phyloP scores from a whole-genome alignment of 1,284 basidiomycete genomes.

The Xanthoconium separans region DNA sequence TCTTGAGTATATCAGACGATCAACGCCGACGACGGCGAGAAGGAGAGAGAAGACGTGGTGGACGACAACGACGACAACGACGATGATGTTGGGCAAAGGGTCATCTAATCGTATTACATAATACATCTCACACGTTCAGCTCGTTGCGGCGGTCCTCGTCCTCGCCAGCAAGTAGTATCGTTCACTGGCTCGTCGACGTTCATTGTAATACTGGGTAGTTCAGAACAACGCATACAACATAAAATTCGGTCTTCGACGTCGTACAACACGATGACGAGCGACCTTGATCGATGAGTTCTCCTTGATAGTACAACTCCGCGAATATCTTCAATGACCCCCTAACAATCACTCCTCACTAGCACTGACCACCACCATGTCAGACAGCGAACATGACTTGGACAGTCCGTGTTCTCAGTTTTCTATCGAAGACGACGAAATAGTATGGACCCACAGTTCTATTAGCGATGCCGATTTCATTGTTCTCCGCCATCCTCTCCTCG shows the following conservation, averaged over 20 bases:
- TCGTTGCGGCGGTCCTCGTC: not conserved
- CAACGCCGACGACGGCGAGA: slow-evolving; percentile 12
- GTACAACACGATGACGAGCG: slow-evolving; percentile 11
- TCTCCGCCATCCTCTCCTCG: slow-evolving; percentile 23
- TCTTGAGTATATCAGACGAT: slow-evolving; percentile 5
- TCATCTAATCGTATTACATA: slow-evolving; percentile 39
- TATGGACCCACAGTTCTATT: slow-evolving; percentile 22
- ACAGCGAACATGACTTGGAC: slow-evolving; percentile 5
- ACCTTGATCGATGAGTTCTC: slow-evolving; percentile 5
- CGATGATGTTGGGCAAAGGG: slow-evolving; percentile 44
- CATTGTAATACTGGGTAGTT: not conserved
- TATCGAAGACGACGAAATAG: slow-evolving; percentile 25
- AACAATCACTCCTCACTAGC: not conserved
- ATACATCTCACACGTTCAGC: slow-evolving; percentile 27
- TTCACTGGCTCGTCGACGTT: not conserved
- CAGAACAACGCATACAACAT: not conserved
- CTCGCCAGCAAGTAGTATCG: no score
- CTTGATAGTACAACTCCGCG: slow-evolving; percentile 27
- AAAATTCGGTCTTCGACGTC: not conserved
- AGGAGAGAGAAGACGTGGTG: slow-evolving; percentile 8
- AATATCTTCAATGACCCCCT: slow-evolving; percentile 5
- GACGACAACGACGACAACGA: slow-evolving; percentile 34
- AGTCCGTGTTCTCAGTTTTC: slow-evolving; percentile 15
- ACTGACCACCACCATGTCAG: slow-evolving; percentile 15
- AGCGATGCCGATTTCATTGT: slow-evolving; percentile 30